These are phyloP conservation scores for Trametes cubensis DNA, from an alignment of 768 basidiomycete species.

Conservation along the genomic window DNA sequence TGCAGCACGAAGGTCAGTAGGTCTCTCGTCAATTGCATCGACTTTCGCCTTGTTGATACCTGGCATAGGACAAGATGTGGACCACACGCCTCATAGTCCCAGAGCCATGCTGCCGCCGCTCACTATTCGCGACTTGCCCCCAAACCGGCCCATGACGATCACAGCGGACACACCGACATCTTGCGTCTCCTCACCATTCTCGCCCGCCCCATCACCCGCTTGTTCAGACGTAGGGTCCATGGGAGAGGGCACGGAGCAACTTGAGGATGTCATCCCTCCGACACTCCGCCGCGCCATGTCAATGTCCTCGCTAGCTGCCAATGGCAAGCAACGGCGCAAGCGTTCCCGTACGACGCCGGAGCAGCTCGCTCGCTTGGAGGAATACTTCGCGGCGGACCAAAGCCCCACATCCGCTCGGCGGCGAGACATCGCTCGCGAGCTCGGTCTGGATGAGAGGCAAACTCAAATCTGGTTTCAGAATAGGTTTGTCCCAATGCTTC, in stretches of 20 bases:
- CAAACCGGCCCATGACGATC: neutral
- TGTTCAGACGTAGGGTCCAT: constrained; percentile 6
- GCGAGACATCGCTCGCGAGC: constrained; percentile 69
- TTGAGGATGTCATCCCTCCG: constrained; percentile 2
- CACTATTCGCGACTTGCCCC: constrained; percentile 7
- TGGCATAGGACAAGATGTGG: neutral
- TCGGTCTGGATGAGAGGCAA: constrained; percentile 86
- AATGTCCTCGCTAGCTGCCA: constrained; percentile 15
- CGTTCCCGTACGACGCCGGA: constrained; percentile 74
- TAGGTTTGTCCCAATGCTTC: constrained; percentile 46
- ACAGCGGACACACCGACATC: constrained; percentile 4
- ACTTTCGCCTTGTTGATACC: neutral
- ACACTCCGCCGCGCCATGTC: constrained; percentile 19
- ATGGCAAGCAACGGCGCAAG: constrained; percentile 56
- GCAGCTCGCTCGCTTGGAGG: constrained; percentile 76
- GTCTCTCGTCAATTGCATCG: neutral
- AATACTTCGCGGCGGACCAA: constrained; percentile 65
- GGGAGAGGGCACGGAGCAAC: neutral
- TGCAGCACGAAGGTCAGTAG: constrained; percentile 16
- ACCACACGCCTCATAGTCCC: neutral
- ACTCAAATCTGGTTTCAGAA: constrained; percentile 93
- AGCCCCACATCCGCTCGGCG: constrained; percentile 73
- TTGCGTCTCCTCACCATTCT: constrained; percentile 14
- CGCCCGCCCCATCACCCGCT: constrained; percentile 10
- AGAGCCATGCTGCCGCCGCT: constrained; percentile 4